A percentile compares a stretch with the other conserved stretches of the same genome.
These are phyloP conservation scores for Wickerhamiella cacticola DNA, from an alignment of 805 yeast species.

Conservation along the genomic window DNA sequence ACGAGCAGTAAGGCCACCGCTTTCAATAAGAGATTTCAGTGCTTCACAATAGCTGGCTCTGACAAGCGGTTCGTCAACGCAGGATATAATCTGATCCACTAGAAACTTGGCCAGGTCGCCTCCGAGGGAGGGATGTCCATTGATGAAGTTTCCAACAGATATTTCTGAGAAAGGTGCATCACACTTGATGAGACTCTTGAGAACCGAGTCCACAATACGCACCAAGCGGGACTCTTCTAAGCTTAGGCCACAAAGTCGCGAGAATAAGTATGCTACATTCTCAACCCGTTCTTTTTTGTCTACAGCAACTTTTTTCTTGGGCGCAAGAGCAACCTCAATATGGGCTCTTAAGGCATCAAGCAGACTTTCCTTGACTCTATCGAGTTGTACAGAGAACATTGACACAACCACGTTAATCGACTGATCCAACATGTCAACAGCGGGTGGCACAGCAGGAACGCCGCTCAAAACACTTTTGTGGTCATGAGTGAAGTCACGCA, in stretches of 20 bases:
- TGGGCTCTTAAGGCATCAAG: slow-evolving; percentile 62
- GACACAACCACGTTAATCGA: slow-evolving; percentile 66
- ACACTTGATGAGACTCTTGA: background rate
- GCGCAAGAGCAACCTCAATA: slow-evolving; percentile 30
- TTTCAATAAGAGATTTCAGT: slow-evolving; percentile 2
- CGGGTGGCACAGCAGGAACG: slow-evolving; percentile 24
- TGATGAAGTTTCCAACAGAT: background rate
- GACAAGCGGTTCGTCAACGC: slow-evolving; percentile 15
- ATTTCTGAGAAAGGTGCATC: background rate
- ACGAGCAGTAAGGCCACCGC: background rate
- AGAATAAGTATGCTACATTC: slow-evolving; percentile 2
- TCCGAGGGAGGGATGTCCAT: background rate
- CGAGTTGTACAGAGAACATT: slow-evolving; percentile 57
- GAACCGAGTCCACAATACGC: slow-evolving; percentile 6
- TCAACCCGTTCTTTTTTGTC: background rate
- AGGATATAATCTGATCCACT: slow-evolving; percentile 8
- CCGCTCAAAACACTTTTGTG: slow-evolving; percentile 25
- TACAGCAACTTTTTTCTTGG: slow-evolving; percentile 16
- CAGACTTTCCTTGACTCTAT: slow-evolving; percentile 77
- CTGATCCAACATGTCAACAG: slow-evolving; percentile 45
- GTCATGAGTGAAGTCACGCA: slow-evolving; percentile 28
- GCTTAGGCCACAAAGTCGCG: background rate
- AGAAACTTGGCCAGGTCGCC: slow-evolving; percentile 8
- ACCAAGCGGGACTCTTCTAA: background rate
- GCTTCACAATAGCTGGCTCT: slow-evolving; percentile 14